Evolutionary conservation across 2,329 filamentous ascomycete species (phyloP).

Genomic region (Botrytis fragariae): DNA sequence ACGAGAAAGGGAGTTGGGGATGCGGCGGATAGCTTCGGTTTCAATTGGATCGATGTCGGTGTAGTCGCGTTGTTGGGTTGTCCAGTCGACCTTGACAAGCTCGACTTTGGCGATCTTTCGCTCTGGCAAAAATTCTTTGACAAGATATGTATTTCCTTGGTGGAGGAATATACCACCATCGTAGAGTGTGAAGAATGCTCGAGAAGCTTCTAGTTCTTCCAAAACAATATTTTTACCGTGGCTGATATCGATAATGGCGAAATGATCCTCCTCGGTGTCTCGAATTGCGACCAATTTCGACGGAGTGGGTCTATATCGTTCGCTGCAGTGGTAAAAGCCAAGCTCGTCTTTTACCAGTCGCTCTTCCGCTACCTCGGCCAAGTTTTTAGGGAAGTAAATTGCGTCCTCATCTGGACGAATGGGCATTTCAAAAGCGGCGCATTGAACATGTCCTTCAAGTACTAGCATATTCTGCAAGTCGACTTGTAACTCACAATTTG

Average conservation of each 20-base stretch:
- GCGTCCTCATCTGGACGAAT: conserved; percentile 74
- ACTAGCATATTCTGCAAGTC: conserved; percentile 91
- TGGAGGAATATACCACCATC: conserved; percentile 97
- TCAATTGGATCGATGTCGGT: conserved; percentile 93
- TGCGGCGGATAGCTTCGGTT: conserved; percentile 79
- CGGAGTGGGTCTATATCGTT: conserved; percentile 81
- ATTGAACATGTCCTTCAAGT: conserved; percentile 91
- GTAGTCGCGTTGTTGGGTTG: conserved; percentile 85
- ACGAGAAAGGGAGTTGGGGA: conserved; percentile 59
- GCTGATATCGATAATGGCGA: conserved; percentile 87
- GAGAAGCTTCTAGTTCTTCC: conserved; percentile 91
- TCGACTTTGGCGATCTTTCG: conserved; percentile 82
- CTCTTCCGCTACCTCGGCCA: conserved; percentile 69
- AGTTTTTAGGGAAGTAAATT: conserved; percentile 73
- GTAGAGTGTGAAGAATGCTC: conserved; percentile 95
- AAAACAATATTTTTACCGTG: conserved; percentile 79
- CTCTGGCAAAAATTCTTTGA: conserved; percentile 83
- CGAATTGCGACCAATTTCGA: conserved; percentile 83
- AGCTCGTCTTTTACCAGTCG: conserved; percentile 70
- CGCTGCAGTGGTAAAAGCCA: conserved; percentile 88
- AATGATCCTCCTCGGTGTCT: conserved; percentile 87
- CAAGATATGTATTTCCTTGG: conserved; percentile 88
- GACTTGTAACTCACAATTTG: conserved; percentile 84
- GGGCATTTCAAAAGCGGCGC: conserved; percentile 92
- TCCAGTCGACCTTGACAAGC: conserved; percentile 90